Base-by-base conservation (phyloP, 1,284 basidiomycete genomes). In the Rhodotorula sp. region DNA sequence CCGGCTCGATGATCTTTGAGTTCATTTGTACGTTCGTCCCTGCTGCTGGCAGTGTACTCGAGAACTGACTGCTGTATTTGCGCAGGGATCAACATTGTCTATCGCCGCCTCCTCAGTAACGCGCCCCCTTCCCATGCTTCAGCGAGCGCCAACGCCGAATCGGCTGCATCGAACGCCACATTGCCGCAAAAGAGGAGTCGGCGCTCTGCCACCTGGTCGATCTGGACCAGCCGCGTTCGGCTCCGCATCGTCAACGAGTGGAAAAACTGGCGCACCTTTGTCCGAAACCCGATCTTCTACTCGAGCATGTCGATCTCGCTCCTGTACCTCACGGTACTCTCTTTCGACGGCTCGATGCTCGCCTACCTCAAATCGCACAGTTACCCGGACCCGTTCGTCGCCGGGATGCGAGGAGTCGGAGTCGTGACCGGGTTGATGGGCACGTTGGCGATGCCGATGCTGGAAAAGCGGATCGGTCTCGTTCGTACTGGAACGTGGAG, bases 311-410 rank as follows among this genome's bases (percentile, higher is more conserved):
- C 85, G 7, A 84, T 86, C 64, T 84, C 85, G 1, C 79, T 85
- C 43, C 80, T 87, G 0, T 86, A 87, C 78, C 80, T 86, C 69
- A 84, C 82, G 0, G 84, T 84, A 0, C 79, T 85, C 4, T 83
- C 81, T 14, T 86, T 86, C 72, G 85, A 85, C 72, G 85, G 85
- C 10, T 84, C 81, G 0, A 84, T 86, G 83, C 76, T 86, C 34
- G 79, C 81, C 0, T 86, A 83, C 76, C 80, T 85, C 28, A 85
- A 86, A 72, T 81, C 81, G 0, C 80, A 82, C 54, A 71, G 79
- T 31, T 86, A 83, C 71, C 80, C 80, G 19, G 85, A 87, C 72
- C 80, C 84, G 0, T 85, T 87, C 75, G 81, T 87, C 26, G 85
- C 86, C 0, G 85, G 83, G 0, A 86, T 86, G 84, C 80, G 86